phyloP scores from a whole-genome alignment of 2,329 filamentous ascomycete species.

The Botrytis pseudocinerea region DNA sequence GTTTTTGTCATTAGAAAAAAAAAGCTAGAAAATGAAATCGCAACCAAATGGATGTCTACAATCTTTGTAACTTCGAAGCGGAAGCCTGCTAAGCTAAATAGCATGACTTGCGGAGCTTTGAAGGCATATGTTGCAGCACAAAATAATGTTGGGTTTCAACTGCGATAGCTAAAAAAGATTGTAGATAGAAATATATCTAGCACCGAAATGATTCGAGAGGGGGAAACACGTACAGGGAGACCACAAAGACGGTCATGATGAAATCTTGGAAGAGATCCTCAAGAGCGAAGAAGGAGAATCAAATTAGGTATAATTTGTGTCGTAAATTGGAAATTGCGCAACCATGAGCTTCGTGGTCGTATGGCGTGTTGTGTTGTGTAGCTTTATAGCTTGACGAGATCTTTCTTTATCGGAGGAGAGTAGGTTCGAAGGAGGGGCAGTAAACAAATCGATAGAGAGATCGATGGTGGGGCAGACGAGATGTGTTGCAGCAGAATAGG shows the following conservation, averaged over 20 bases:
- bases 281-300: slow-evolving; percentile 20
- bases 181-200: neutral
- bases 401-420: neutral
- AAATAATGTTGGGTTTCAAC: no score
- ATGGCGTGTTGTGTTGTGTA: neutral
- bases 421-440: slow-evolving; percentile 7
- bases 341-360: slow-evolving; percentile 18
- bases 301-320: neutral
- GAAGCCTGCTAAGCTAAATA: neutral
- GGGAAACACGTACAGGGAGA: slow-evolving; percentile 52
- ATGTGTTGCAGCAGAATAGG: neutral
- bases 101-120: neutral
- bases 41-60: neutral
- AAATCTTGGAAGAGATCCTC: slow-evolving; percentile 21
- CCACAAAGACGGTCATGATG: slow-evolving; percentile 60
- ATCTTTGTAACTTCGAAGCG: neutral
- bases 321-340: slow-evolving; percentile 17
- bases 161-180: neutral
- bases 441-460: neutral
- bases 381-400: neutral
- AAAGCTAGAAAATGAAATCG: neutral
- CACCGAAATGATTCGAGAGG: neutral
- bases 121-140: neutral
- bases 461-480: neutral
- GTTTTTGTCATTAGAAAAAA: slow-evolving; percentile 4